phyloP scores from a whole-genome alignment of 179 eudicot genomes.

The Carnegiea gigantea region DNA sequence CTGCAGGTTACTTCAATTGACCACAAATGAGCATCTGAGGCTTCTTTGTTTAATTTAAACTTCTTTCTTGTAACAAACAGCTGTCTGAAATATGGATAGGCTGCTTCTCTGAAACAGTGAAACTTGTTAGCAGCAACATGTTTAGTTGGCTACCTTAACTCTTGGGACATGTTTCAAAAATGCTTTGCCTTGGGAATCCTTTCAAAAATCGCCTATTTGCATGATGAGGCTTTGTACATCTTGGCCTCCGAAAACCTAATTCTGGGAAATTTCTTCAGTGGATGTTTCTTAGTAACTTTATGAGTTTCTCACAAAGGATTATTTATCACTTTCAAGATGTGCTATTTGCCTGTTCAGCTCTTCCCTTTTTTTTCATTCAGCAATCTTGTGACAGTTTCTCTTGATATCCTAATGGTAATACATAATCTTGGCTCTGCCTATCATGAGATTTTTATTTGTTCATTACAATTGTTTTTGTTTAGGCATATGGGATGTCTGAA shows the following conservation, averaged over 20 bases:
- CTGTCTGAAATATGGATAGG: background rate
- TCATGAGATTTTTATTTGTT: background rate
- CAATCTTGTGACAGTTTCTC: background rate
- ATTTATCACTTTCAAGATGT: background rate
- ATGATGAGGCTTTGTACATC: background rate
- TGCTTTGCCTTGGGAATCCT: background rate
- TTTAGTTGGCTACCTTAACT: background rate
- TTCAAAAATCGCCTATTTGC: background rate
- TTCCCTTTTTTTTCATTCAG: background rate
- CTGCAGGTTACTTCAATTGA: background rate
- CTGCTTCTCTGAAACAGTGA: no score
- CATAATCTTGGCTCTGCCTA: background rate
- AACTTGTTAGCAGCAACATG: no score
- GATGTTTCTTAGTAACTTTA: background rate
- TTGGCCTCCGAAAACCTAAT: background rate
- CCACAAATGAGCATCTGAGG: background rate
- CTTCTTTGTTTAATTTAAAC: background rate
- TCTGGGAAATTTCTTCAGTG: background rate
- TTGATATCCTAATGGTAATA: background rate
- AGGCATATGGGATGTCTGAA: constrained; percentile 90
- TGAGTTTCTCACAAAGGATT: background rate
- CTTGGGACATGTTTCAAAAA: background rate
- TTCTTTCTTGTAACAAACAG: background rate
- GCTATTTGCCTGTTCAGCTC: no score
- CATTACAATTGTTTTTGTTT: constrained; percentile 23